A percentile compares a stretch with the other conserved stretches of the same genome.
Conservation (phyloP, 257 asterid genomes). For the Ophiorrhiza pumila region DNA sequence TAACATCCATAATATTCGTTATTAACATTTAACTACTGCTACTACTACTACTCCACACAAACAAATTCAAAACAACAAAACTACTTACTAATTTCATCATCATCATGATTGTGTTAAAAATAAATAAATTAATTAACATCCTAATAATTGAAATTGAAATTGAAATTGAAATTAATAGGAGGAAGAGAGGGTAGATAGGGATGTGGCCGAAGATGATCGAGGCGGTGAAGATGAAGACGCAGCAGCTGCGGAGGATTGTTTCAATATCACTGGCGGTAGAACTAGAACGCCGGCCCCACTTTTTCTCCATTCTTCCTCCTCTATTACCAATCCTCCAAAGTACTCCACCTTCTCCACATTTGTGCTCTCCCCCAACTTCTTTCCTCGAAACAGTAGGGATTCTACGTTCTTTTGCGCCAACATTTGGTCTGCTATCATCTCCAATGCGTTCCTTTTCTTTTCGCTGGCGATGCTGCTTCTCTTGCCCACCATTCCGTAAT, state of each 20-base stretch:
- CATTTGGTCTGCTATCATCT: slow-evolving; percentile 41
- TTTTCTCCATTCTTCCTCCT: slow-evolving; percentile 62
- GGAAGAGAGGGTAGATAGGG: slow-evolving; percentile 48
- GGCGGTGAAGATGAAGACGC: slow-evolving; percentile 35
- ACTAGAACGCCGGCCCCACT: slow-evolving; percentile 41
- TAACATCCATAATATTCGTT: too few relatives aligned
- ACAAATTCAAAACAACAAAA: too few relatives aligned
- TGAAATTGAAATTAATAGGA: too few relatives aligned
- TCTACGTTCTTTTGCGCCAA: slow-evolving; percentile 62
- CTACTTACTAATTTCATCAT: too few relatives aligned
- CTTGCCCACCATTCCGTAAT: slow-evolving; percentile 26
- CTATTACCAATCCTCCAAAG: slow-evolving; percentile 49
- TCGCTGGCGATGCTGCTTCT: neutral
- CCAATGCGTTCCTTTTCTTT: slow-evolving; percentile 14
- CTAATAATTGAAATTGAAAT: too few relatives aligned
- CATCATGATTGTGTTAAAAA: too few relatives aligned
- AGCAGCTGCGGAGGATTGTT: slow-evolving; percentile 32
- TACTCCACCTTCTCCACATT: slow-evolving; percentile 59
- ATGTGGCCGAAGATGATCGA: slow-evolving; percentile 66
- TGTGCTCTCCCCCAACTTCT: slow-evolving; percentile 45
- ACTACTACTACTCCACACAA: too few relatives aligned
- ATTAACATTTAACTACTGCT: too few relatives aligned
- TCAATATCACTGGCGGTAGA: slow-evolving; percentile 46
- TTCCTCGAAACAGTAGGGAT: slow-evolving; percentile 61
- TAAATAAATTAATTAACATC: too few relatives aligned